A percentile compares a stretch with the other conserved stretches of the same genome.
Conservation (phyloP, 495 filamentous ascomycete species). For the Hapsidospora chrysogenum region DNA sequence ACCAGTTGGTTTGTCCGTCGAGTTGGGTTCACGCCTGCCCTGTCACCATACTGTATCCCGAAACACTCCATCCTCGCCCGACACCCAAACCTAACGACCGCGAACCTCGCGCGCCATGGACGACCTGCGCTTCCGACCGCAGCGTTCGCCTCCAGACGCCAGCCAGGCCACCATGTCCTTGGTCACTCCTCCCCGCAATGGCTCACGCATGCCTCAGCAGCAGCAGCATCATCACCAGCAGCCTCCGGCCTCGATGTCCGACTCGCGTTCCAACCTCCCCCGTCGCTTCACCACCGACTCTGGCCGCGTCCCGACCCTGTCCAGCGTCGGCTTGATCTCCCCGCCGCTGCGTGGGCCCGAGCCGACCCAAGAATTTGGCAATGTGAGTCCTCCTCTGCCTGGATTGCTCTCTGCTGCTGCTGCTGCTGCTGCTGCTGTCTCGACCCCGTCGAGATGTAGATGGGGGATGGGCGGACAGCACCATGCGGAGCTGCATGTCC, state of each 20-base stretch:
- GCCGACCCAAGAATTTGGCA: constrained; percentile 4
- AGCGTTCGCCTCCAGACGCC: constrained; percentile 46
- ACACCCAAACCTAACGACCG: no score
- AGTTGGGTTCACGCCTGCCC: no score
- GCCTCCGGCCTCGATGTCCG: constrained; percentile 37
- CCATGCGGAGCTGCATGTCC: no score
- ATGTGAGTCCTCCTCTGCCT: constrained; percentile 8
- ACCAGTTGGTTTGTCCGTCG: no score
- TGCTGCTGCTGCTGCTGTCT: background rate
- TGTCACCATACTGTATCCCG: no score
- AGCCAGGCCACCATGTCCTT: constrained; percentile 56
- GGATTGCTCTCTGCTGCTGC: background rate
- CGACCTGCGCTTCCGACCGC: constrained; percentile 62
- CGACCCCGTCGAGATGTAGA: background rate
- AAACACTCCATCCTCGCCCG: no score
- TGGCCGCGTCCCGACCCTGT: constrained; percentile 68
- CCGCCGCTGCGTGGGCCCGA: constrained; percentile 1
- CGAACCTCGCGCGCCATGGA: constrained; percentile 26
- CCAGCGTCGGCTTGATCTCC: constrained; percentile 33
- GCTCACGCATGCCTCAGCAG: constrained; percentile 32
- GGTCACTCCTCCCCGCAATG: constrained; percentile 50
- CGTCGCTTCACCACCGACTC: constrained; percentile 90
- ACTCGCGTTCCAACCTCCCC: constrained; percentile 57
- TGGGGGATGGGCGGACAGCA: no score
- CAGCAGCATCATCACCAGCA: constrained; percentile 7